Evolutionary conservation across 2,329 filamentous ascomycete genomes (phyloP), one percentile per base, ranked within the genome.

Genomic region (Diaporthe aspalathi): DNA sequence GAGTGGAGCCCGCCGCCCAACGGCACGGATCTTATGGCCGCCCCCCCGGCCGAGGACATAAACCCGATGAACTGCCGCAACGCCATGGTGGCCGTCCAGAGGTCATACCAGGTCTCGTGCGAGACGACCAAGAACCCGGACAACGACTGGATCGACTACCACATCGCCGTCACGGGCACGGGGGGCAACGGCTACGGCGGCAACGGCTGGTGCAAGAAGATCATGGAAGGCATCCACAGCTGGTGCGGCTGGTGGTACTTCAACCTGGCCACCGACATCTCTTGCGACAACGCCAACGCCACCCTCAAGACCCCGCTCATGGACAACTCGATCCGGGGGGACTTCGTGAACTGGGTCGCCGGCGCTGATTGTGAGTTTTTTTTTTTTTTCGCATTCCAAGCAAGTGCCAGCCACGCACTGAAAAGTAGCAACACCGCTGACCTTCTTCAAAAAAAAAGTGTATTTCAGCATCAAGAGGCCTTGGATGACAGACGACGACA

Each of bases 341-440:
- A 45, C 1, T 29, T 29, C 2, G 5, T 63, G 9, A 35, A 63
- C 11, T 20, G 47, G 14, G 57, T 63, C 3, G 17, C 29, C 1
- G 57, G 57, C 9, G 47, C 43, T 47, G 57, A 63, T 27, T 32
- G 57, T 63, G 22, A 63, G 57, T n/a, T n/a, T n/a, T n/a, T n/a
- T n/a, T n/a, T n/a, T n/a, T n/a, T n/a, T n/a, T 63, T 63, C 6
- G 24, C 27, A 8, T 16, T 8, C 16, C 27, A 47, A 6, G 8
- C 17, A 47, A 6, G 5, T n/a, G n/a, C n/a, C n/a, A n/a, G 22
- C 47, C 22, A 3, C 16, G 20, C 16, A 22, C 40, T 47, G 27
- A 47, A 1, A n/a, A 27, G 43, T 29, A 40, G 20, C 20, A 47
- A n/a, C 17, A n/a, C n/a, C 27, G 17, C 57, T 63, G 27, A 63